A percentile compares a stretch with the other conserved stretches of the same genome.
phyloP scores from a whole-genome alignment of 2,329 filamentous ascomycete genomes.

The Endocalyx cinctus region DNA sequence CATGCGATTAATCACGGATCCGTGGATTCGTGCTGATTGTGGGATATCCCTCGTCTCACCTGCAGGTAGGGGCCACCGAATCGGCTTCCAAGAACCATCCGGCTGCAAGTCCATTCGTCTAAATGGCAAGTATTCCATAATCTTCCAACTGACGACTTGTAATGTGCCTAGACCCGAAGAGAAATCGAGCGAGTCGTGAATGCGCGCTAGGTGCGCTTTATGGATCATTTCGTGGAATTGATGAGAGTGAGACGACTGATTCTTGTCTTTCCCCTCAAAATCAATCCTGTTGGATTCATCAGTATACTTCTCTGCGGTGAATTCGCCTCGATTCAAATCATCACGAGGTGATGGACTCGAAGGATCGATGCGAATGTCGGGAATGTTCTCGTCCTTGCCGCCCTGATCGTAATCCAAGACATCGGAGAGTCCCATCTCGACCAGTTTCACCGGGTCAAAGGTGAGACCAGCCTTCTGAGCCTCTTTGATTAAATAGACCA shows the following conservation, averaged over 20 bases:
- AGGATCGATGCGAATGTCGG: slow-evolving; percentile 31
- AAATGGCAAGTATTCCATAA: slow-evolving; percentile 78
- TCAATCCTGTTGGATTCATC: slow-evolving; percentile 11
- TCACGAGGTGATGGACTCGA: slow-evolving; percentile 17
- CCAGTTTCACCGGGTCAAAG: slow-evolving; percentile 66
- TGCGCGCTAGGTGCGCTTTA: slow-evolving; percentile 46
- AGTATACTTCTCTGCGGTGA: slow-evolving; percentile 8
- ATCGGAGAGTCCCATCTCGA: slow-evolving; percentile 59
- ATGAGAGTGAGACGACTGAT: slow-evolving; percentile 6
- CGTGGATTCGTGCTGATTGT: slow-evolving; percentile 63
- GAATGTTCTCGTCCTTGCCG: slow-evolving; percentile 12
- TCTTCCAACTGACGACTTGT: slow-evolving; percentile 64
- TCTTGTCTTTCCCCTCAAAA: no score
- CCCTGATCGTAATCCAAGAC: slow-evolving; percentile 28
- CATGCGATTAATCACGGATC: slow-evolving; percentile 71
- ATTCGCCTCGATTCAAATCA: slow-evolving; percentile 11
- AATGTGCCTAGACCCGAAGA: slow-evolving; percentile 50
- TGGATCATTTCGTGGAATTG: slow-evolving; percentile 57
- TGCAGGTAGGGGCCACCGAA: slow-evolving; percentile 72
- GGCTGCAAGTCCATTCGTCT: slow-evolving; percentile 70
- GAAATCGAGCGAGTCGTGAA: slow-evolving; percentile 70
- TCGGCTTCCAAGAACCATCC: slow-evolving; percentile 74
- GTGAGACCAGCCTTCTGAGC: slow-evolving; percentile 60
- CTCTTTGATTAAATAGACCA: slow-evolving; percentile 68
- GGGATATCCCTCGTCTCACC: slow-evolving; percentile 78